Evolutionary conservation across 768 basidiomycete genomes (phyloP), one percentile per base, ranked within the genome.

Genomic region (Lactarius sp.): DNA sequence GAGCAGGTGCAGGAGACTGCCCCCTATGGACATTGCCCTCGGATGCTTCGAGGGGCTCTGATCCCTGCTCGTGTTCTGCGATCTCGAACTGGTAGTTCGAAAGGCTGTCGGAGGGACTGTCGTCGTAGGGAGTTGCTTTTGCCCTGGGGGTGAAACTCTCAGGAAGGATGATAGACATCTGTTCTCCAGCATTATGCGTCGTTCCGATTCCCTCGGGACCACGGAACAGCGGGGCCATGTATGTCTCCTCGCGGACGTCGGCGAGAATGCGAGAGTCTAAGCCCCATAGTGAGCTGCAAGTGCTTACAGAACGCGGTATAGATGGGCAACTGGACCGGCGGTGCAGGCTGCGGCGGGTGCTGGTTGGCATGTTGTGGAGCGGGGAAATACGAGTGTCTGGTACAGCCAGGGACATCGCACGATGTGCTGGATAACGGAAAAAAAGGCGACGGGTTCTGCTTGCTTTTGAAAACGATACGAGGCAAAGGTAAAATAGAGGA

Each of bases 311-410:
- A 8, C 64, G 64, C 42, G 64, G 64, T 34, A 65, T 60, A 1
- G 64, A 65, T 22, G 64, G 18, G 42, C 64, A 65, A 18, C 64
- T 65, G 18, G 64, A 65, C 20, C 64, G 59, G 54, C 64, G 64
- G 27, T 52, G 47, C 7, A 65, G 59, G 12, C 16, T n/a, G 33
- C 49, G 59, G 33, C 8, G 13, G 27, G 27, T 27, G 37, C 31
- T 16, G 6, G 10, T 9, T 3, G 54, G 49, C 14, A 46, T 8
- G 41, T 60, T 41, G 20, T 41, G 47, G n/a, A 36, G 33, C 16
- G 63, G 13, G 12, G 53, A 14, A 13, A 59, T 22, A 31, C 22
- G 16, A 16, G 64, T 27, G 20, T 50, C 34, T 14, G 34, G 16
- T 18, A 20, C 59, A 6, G 18, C 34, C 22, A 51, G 22, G n/a